phyloP scores from a whole-genome alignment of 192 early-diverging fungal genomes.

The Lunasporangiospora selenospora region DNA sequence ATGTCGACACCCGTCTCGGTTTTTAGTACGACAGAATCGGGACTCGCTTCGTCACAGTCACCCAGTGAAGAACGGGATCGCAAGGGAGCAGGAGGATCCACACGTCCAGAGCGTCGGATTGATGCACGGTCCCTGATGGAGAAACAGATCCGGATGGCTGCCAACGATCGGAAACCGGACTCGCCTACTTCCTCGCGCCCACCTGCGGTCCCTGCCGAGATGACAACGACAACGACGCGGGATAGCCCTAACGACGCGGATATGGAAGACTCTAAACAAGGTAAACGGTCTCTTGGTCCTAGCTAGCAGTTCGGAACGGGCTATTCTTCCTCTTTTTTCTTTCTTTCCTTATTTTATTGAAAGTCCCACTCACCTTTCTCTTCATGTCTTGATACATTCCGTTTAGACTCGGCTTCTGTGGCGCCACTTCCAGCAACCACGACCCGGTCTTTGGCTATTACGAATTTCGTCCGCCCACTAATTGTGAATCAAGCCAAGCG shows the following conservation, averaged over 20 bases:
- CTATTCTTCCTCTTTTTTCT: too few species aligned
- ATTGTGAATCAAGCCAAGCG: conserved; percentile 50
- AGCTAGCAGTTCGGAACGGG: too few species aligned
- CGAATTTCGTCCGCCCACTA: conserved; percentile 66
- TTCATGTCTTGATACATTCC: too few species aligned
- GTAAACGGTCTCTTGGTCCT: too few species aligned
- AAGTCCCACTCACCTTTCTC: too few species aligned
- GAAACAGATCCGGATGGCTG: conserved; percentile 26
- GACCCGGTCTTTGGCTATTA: conserved; percentile 52
- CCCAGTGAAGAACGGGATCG: conserved; percentile 12
- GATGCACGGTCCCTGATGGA: conserved; percentile 39
- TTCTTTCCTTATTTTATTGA: too few species aligned
- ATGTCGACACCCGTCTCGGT: background rate
- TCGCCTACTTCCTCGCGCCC: background rate
- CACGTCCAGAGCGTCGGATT: conserved; percentile 3
- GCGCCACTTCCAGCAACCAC: background rate
- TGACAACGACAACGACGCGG: too few species aligned
- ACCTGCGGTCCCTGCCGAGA: too few species aligned
- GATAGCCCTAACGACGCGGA: too few species aligned
- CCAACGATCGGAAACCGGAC: conserved; percentile 20
- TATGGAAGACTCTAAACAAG: too few species aligned
- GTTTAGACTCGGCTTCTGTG: background rate
- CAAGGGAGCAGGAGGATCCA: background rate
- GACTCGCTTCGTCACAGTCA: too few species aligned
- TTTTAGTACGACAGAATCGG: background rate